Base-by-base conservation (phyloP, 768 basidiomycete species). In the Leccinum fibrillosum region DNA sequence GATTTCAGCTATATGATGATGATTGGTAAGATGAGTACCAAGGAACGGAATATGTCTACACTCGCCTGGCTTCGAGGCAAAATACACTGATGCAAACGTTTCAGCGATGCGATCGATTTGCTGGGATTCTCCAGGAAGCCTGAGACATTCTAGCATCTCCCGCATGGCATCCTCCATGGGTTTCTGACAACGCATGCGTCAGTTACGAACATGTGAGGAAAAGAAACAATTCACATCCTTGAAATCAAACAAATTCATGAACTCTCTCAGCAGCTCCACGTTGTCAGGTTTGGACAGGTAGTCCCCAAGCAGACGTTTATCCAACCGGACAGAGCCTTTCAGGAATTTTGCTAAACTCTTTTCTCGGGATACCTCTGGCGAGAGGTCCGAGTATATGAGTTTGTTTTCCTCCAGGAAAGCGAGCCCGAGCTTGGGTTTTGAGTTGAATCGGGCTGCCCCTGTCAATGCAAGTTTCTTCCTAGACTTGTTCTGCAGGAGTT, bases 91-190 rank as follows among this genome's bases (percentile, higher is more conserved):
- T 1, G 97, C 94, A 71, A 98, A 99, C 2, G 88, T 92, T 71
- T 97, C 96, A 5, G 97, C 92, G 49, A 99, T 97, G 5, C 95
- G 82, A 19, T 83, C 76, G 60, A 99, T 99, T 62, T 97, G 97
- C 68, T 98, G 95, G 7, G 92, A 69, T 69, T 99, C 97, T 53
- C 97, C 97, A 1, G 97, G 97, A 39, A 99, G 79, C 56, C 97
- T 83, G 78, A 99, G 98, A 6, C 86, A 80, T 69, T 98, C 97
- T 10, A 99, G 79, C 57, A 98, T 75, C 68, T 98, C 94, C 23
- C 97, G 85, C 89, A 99, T 88, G 1, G 94, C 96, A 59, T 99
- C 97, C 15, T 93, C 94, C 59, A 97, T 82, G 15, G 88, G 84
- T 89, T 96, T 96, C 94, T 98, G 64, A 51, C 13, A 28, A 50